Evolutionary conservation across 345 rosid genomes (phyloP), one percentile per base, ranked within the genome.

Genomic region (Schrenkiella parvula): DNA sequence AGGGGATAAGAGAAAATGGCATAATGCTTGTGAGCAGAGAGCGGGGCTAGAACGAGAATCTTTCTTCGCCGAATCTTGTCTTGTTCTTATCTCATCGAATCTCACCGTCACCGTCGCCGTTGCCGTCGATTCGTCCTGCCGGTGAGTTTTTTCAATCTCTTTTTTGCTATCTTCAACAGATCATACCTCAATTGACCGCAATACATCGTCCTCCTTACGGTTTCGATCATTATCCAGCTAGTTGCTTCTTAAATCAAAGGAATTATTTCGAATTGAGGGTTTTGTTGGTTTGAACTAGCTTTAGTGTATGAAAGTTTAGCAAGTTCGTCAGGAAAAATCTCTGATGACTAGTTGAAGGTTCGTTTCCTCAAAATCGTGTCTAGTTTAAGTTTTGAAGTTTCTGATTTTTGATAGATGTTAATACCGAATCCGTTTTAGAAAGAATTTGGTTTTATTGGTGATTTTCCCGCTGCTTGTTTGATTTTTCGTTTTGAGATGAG

Each of bases 1-100:
- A 2, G 3, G 22, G 2, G 66, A 34, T 34, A 41, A 52, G 69
- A 42, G 54, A 51, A 32, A 64, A 64, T 64, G 50, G 71, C 35
- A 66, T 66, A 73, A 73, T 47, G 66, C 34, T 57, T 38, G 43
- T 43, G 72, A 66, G 72, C 74, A 71, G n/a, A 50, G 73, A 46
- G 61, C 31, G 13, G 21, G 68, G 47, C 6, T 72, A 26, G 66
- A 67, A 66, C 29, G 63, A 52, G 66, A 67, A 19, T 73, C 57
- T 32, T 41, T 64, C 64, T 43, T 64, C 42, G 53, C 41, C 77
- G 66, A 37, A 29, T 28, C 28, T 73, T 46, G 4, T 22, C 55
- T 23, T 22, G 8, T 23, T 23, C 46, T 6, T 32, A 37, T 32
- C 47, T 51, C 62, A 41, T 42, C 79, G 69, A 42, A 59, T 75